Conservation (phyloP, 2,329 filamentous ascomycete species). For the Trichoderma sp. region DNA sequence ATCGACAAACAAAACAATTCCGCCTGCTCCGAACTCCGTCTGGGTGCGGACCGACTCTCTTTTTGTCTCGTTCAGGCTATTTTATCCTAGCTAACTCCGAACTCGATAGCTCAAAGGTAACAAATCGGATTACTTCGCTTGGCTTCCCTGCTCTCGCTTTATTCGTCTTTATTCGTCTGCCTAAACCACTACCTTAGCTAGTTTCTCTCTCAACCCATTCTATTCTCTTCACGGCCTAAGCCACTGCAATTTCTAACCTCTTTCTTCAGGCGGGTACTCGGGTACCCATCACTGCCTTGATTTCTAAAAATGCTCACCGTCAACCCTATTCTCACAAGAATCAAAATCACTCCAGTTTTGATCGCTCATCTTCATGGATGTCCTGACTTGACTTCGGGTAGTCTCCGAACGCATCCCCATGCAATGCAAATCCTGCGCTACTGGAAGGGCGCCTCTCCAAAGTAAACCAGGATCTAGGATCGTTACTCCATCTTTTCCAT, state of each 20-base stretch:
- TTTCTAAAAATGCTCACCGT: neutral
- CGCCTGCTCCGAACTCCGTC: neutral
- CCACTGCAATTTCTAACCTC: neutral
- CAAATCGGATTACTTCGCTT: neutral
- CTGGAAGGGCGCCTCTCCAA: neutral
- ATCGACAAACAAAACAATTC: neutral
- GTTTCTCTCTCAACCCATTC: neutral
- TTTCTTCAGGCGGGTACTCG: neutral
- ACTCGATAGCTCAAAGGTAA: neutral
- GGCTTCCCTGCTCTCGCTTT: neutral
- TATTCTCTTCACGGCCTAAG: neutral
- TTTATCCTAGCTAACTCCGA: neutral
- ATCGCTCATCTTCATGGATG: neutral
- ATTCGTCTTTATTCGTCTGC: neutral
- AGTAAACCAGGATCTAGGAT: neutral
- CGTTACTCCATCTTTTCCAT: neutral
- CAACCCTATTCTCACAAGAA: neutral
- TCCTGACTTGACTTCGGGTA: neutral
- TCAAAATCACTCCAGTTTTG: neutral
- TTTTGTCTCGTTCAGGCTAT: neutral
- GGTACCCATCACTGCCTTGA: neutral
- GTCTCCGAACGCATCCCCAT: neutral
- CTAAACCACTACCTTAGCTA: neutral
- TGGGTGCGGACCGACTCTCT: neutral
- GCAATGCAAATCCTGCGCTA: neutral